A percentile compares a stretch with the other conserved stretches of the same genome.
Conservation (phyloP, 306 rosid species). For the Astragalus glycyphyllos region DNA sequence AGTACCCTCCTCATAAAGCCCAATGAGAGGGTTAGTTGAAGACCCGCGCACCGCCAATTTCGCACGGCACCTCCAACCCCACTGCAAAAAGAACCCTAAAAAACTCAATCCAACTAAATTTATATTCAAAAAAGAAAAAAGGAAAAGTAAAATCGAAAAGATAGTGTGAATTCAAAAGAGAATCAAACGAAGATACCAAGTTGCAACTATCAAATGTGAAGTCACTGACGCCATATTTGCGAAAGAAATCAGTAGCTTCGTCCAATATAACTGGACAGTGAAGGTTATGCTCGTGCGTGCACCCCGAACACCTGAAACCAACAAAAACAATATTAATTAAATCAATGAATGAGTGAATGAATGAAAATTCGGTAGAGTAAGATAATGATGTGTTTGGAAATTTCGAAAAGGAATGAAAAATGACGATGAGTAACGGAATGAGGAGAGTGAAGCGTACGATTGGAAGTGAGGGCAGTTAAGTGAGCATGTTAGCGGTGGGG, state of each 20-base stretch:
- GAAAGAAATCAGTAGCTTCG: slow-evolving; percentile 79
- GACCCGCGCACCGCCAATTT: slow-evolving; percentile 93
- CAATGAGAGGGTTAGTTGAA: slow-evolving; percentile 65
- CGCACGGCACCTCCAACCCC: slow-evolving; percentile 98
- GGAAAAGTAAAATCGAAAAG: neutral
- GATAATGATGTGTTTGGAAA: neutral
- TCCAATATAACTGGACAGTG: slow-evolving; percentile 82
- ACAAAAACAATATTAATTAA: neutral
- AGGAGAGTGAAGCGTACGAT: slow-evolving; percentile 56
- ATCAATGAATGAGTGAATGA: neutral
- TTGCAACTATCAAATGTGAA: slow-evolving; percentile 82
- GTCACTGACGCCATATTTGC: slow-evolving; percentile 62
- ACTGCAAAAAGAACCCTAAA: slow-evolving; percentile 46
- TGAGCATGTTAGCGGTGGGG: slow-evolving; percentile 68
- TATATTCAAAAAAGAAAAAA: neutral
- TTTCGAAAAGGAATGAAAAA: neutral
- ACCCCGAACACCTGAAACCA: slow-evolving; percentile 81
- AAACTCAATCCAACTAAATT: neutral
- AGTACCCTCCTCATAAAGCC: slow-evolving; percentile 91
- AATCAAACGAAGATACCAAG: slow-evolving; percentile 53
- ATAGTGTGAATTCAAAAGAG: neutral
- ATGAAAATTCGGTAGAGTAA: neutral
- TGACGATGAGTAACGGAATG: neutral
- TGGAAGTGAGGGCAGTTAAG: slow-evolving; percentile 88
- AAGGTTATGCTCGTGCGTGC: slow-evolving; percentile 84